Evolutionary conservation across 1,139 yeast species (phyloP).

Genomic region (Hemisphaericaspora xylofermentans): DNA sequence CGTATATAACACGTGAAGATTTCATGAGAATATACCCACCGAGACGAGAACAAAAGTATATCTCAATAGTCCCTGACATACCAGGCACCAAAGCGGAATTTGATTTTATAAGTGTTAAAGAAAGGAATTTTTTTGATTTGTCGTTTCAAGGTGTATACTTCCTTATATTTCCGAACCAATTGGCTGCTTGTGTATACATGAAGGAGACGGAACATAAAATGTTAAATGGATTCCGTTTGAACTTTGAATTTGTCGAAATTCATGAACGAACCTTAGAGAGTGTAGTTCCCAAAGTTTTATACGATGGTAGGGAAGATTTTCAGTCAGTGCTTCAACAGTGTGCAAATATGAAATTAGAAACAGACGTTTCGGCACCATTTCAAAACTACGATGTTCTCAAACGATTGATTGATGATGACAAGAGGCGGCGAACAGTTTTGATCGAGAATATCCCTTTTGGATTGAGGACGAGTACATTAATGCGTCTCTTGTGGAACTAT

Average conservation of each 20-base stretch:
- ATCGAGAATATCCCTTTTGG: slow-evolving; percentile 45
- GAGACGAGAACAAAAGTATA: slow-evolving; percentile 29
- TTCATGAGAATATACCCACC: slow-evolving; percentile 38
- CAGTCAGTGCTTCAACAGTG: neutral
- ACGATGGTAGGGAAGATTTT: neutral
- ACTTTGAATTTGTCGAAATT: slow-evolving; percentile 42
- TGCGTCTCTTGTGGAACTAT: slow-evolving; percentile 41
- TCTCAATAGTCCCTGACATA: neutral
- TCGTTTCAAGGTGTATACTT: slow-evolving; percentile 50
- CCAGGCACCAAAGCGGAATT: slow-evolving; percentile 15
- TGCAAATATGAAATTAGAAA: neutral
- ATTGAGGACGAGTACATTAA: slow-evolving; percentile 30
- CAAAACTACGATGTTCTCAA: neutral
- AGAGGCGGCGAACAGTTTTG: slow-evolving; percentile 24
- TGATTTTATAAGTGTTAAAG: slow-evolving; percentile 41
- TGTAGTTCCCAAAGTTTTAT: neutral
- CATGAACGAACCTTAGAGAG: slow-evolving; percentile 3
- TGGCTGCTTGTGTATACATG: slow-evolving; percentile 52
- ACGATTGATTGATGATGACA: slow-evolving; percentile 11
- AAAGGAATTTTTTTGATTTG: slow-evolving; percentile 47
- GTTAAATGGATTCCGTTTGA: slow-evolving; percentile 51
- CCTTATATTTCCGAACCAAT: slow-evolving; percentile 45
- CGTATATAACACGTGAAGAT: slow-evolving; percentile 38
- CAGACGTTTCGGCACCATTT: neutral
- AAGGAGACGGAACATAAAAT: slow-evolving; percentile 48